Conservation (phyloP, 83 land plant genomes). For the Isoetes engelmannii region DNA sequence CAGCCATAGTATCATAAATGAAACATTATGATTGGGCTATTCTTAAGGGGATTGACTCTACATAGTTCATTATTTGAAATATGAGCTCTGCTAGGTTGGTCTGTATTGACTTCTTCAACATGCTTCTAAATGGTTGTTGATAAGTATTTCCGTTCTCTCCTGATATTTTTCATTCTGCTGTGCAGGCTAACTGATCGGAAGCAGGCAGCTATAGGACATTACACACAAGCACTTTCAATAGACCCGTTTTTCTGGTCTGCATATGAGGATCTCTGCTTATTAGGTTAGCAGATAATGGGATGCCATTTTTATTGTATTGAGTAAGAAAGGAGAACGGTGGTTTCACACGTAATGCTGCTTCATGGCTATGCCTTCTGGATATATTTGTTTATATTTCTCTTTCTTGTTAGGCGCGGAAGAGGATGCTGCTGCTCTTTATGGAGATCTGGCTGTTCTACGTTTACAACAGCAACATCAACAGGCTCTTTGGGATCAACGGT, state of each 20-base stretch:
- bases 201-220: slow-evolving; percentile 65
- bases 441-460: slow-evolving; percentile 56
- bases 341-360: neutral
- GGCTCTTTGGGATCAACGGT: slow-evolving; percentile 28
- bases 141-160: too few species aligned
- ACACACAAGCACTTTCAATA: slow-evolving; percentile 66
- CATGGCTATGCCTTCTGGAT: too few species aligned
- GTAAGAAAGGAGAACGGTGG: neutral
- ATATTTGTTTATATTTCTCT: neutral
- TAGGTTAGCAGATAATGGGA: slow-evolving; percentile 46
- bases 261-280: slow-evolving; percentile 77
- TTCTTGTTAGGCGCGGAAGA: slow-evolving; percentile 68
- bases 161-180: neutral
- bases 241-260: slow-evolving; percentile 96
- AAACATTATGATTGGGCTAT: too few species aligned
- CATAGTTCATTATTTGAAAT: too few species aligned
- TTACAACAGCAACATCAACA: slow-evolving; percentile 52
- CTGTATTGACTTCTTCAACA: too few species aligned
- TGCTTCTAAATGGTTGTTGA: too few species aligned
- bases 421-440: slow-evolving; percentile 62
- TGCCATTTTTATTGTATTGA: neutral
- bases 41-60: too few species aligned
- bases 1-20: too few species aligned
- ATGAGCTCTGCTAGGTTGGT: too few species aligned
- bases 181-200: slow-evolving; percentile 78